These are phyloP conservation scores for Boletus fagicola DNA, from an alignment of 768 basidiomycete species.

Conservation along the genomic window DNA sequence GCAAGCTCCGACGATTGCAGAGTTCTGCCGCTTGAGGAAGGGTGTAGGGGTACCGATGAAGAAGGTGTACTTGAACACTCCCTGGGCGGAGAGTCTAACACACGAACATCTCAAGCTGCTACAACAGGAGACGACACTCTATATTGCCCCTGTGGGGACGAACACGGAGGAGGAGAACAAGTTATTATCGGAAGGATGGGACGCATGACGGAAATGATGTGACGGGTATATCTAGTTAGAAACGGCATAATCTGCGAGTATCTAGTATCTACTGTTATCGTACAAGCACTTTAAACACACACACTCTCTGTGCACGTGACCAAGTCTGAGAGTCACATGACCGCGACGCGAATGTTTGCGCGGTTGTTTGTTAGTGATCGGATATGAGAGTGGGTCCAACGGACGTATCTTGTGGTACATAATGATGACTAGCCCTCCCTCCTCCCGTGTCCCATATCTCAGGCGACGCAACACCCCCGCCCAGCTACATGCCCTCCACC, in stretches of 20 bases:
- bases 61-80: constrained; percentile 47
- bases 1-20: constrained; percentile 31
- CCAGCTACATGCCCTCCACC: constrained; percentile 37
- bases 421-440: constrained; percentile 6
- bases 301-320: constrained; percentile 19
- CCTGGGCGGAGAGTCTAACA: constrained; percentile 26
- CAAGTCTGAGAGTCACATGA: constrained; percentile 24
- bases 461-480: constrained; percentile 33
- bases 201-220: constrained; percentile 2
- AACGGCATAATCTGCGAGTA: constrained; percentile 9
- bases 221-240: constrained; percentile 1
- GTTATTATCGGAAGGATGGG: constrained; percentile 27
- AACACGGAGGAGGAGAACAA: constrained; percentile 48
- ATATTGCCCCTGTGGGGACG: constrained; percentile 33
- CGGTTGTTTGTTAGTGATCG: constrained; percentile 20
- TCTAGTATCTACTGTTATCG: not conserved
- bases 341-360: constrained; percentile 20
- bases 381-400: constrained; percentile 3
- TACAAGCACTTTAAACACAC: not conserved
- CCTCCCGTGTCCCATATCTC: constrained; percentile 25
- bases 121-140: constrained; percentile 30
- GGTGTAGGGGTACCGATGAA: constrained; percentile 43
- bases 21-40: constrained; percentile 39
- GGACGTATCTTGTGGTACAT: constrained; percentile 1
- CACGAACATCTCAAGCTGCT: constrained; percentile 24